A percentile compares a stretch with the other conserved stretches of the same genome.
Evolutionary conservation across 257 asterid genomes (phyloP).

Genomic region (Capsicum rhomboideum): DNA sequence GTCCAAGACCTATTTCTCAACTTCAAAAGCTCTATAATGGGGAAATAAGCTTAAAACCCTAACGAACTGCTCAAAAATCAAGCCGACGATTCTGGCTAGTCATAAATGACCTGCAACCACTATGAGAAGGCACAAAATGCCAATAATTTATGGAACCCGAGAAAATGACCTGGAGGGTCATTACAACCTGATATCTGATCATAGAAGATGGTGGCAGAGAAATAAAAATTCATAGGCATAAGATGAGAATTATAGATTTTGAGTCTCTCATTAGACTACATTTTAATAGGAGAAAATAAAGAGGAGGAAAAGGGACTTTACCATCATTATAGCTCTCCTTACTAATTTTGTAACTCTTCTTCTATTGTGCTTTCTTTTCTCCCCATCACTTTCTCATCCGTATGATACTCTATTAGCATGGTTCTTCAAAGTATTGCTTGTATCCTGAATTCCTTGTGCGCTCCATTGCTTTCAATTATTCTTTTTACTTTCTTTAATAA

Average conservation of each 20-base stretch:
- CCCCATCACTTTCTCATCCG: slow-evolving; percentile 57
- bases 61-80: no score
- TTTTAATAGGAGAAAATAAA: not conserved
- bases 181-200: no score
- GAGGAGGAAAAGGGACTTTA: not conserved
- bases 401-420: slow-evolving; percentile 41
- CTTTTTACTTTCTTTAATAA: slow-evolving; percentile 34
- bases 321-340: slow-evolving; percentile 44
- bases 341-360: slow-evolving; percentile 29
- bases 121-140: no score
- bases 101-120: no score
- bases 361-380: slow-evolving; percentile 26
- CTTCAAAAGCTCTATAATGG: no score
- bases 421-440: slow-evolving; percentile 41
- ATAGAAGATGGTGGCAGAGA: not conserved
- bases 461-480: slow-evolving; percentile 52
- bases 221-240: not conserved
- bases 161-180: no score
- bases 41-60: no score
- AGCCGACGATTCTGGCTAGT: no score
- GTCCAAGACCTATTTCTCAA: no score
- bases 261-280: not conserved
- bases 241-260: not conserved
- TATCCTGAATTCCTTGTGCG: slow-evolving; percentile 33
- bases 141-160: no score